Evolutionary conservation across 305 asterid genomes (phyloP), one percentile per base, ranked within the genome.

Genomic region (Salvia sclarea): DNA sequence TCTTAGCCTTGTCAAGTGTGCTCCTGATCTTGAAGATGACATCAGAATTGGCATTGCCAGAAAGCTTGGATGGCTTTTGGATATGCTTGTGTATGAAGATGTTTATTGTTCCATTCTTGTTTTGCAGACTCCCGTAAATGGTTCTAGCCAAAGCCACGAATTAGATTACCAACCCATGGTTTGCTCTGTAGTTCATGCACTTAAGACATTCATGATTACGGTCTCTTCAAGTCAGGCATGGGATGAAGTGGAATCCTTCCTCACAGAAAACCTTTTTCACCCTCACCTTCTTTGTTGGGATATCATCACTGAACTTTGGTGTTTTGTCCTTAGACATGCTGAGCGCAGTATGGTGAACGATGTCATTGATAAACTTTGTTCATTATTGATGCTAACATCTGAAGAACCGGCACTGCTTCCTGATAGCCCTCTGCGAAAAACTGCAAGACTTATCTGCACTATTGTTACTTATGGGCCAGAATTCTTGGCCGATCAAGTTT

Each of bases 31-130:
- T 66, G 98, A 94, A 64, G 91, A 84, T 68, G 91, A 83, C 53
- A 73, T 80, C 74, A 81, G 77, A 76, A 72, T 80, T 70, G 85
- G 88, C 71, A 78, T 94, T 25, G 4, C 4, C n/a, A 73, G 84
- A 75, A 94, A 84, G 82, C 94, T 94, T 59, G 90, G 86, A 55
- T 94, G 98, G 98, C 86, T 94, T 75, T 77, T 94, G 62, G 91
- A 88, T 68, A 81, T 74, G 16, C 77, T 91, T 3, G 66, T 85
- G 11, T 83, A 86, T 54, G 95, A 87, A 78, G 81, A 87, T 70
- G 75, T 89, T 66, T 94, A 94, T 80, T 69, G 88, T 69, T 75
- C 81, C 33, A 56, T 81, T 74, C 86, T 87, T 64, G 82, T 79
- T 68, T 60, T 88, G 82, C 89, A 74, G 69, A 76, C 73, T 74